Evolutionary conservation across 305 asterid genomes (phyloP).

Genomic region (Nicotiana rustica): DNA sequence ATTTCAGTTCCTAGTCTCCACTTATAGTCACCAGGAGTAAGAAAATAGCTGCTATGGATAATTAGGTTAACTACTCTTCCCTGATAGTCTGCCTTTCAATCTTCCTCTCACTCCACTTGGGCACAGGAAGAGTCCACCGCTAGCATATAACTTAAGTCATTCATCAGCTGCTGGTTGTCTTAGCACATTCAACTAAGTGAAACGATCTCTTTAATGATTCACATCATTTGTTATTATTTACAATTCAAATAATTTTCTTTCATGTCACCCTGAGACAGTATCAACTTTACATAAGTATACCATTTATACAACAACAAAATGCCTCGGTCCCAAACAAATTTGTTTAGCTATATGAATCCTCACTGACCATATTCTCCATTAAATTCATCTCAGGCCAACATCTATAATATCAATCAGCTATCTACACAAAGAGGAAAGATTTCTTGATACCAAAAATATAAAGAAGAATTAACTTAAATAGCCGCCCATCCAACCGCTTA

Average conservation of each 20-base stretch:
- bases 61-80: constrained; percentile 25
- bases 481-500: too few relatives aligned
- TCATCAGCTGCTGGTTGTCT: constrained; percentile 3
- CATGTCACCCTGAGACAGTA: neutral
- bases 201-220: neutral
- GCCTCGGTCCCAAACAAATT: too few relatives aligned
- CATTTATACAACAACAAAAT: neutral
- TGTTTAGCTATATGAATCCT: too few relatives aligned
- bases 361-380: too few relatives aligned
- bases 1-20: constrained; percentile 16
- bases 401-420: too few relatives aligned
- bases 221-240: too few relatives aligned
- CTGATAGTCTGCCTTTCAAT: neutral
- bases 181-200: constrained; percentile 17
- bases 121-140: neutral
- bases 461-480: too few relatives aligned
- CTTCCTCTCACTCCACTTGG: neutral
- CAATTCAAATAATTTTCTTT: constrained; percentile 11
- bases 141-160: constrained; percentile 10
- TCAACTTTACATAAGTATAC: neutral
- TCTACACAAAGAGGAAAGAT: too few relatives aligned
- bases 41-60: constrained; percentile 10
- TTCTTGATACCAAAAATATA: too few relatives aligned
- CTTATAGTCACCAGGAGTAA: constrained; percentile 3
- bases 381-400: too few relatives aligned